Evolutionary conservation across 2,329 filamentous ascomycete genomes (phyloP).

Genomic region (Colletotrichum magnum): DNA sequence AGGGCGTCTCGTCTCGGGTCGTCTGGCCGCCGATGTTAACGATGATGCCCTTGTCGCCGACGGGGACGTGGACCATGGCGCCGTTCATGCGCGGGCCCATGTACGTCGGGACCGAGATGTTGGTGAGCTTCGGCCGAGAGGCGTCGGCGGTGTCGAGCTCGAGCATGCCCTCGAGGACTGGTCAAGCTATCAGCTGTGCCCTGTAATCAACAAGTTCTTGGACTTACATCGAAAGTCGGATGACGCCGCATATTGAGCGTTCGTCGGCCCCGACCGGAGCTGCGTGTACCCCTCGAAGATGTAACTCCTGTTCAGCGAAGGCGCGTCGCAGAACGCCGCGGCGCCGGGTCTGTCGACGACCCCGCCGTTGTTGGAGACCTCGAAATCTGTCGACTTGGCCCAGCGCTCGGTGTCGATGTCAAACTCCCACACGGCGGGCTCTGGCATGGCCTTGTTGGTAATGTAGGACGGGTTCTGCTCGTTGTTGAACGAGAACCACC

Average conservation of each 20-base stretch:
- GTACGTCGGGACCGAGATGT: slow-evolving; percentile 42
- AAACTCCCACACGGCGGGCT: slow-evolving; percentile 28
- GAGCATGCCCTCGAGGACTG: slow-evolving; percentile 41
- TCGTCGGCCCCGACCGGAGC: slow-evolving; percentile 37
- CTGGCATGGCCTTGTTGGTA: slow-evolving; percentile 30
- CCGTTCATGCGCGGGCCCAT: slow-evolving; percentile 44
- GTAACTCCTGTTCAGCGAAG: slow-evolving; percentile 39
- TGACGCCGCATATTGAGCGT: slow-evolving; percentile 28
- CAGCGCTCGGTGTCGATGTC: slow-evolving; percentile 30
- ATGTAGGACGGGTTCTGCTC: slow-evolving; percentile 36
- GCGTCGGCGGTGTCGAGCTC: slow-evolving; percentile 37
- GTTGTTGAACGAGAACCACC: slow-evolving; percentile 43
- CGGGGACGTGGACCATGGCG: slow-evolving; percentile 42
- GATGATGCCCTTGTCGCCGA: slow-evolving; percentile 40
- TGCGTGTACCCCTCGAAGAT: slow-evolving; percentile 41
- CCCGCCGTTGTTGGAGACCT: slow-evolving; percentile 28
- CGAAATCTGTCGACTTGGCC: slow-evolving; percentile 13
- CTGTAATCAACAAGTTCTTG: no score
- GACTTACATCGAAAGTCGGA: slow-evolving; percentile 36
- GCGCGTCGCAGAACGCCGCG: slow-evolving; percentile 41
- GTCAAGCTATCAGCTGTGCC: no score
- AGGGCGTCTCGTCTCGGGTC: slow-evolving; percentile 34
- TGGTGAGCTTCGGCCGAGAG: slow-evolving; percentile 39
- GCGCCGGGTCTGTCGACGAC: slow-evolving; percentile 40
- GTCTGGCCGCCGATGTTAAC: slow-evolving; percentile 41